Evolutionary conservation across 2,329 filamentous ascomycete species (phyloP).

Genomic region (Pyrenochaeta sp.): DNA sequence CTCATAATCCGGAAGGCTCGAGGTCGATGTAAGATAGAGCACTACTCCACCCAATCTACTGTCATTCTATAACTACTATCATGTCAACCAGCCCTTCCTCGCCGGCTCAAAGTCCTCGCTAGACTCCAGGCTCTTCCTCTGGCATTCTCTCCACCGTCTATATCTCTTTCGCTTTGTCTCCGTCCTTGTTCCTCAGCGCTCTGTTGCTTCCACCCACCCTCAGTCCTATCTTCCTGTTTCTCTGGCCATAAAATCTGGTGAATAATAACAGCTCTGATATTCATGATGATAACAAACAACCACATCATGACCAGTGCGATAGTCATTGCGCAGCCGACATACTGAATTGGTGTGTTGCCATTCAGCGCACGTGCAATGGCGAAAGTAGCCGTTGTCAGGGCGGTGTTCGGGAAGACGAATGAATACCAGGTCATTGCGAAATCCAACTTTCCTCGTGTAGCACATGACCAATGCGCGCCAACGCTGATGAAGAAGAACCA

Average conservation of each 20-base stretch:
- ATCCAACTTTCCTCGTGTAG: slow-evolving; percentile 67
- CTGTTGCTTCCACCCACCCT: slow-evolving; percentile 63
- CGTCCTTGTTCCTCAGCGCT: slow-evolving; percentile 40
- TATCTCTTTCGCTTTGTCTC: slow-evolving; percentile 17
- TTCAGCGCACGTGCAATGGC: slow-evolving; percentile 68
- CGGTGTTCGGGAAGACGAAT: slow-evolving; percentile 84
- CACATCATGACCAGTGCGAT: slow-evolving; percentile 72
- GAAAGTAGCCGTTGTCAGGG: slow-evolving; percentile 75
- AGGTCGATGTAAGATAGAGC: too few relatives aligned
- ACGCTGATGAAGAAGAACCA: slow-evolving; percentile 86
- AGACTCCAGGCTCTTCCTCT: slow-evolving; percentile 30
- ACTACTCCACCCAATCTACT: slow-evolving; percentile 20
- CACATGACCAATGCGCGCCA: slow-evolving; percentile 76
- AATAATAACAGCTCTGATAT: slow-evolving; percentile 72
- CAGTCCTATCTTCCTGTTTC: slow-evolving; percentile 71
- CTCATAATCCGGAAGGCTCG: too few relatives aligned
- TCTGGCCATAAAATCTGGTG: slow-evolving; percentile 80
- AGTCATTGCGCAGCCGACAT: slow-evolving; percentile 74
- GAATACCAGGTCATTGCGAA: slow-evolving; percentile 90
- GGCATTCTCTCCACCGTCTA: slow-evolving; percentile 28
- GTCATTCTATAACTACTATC: background rate
- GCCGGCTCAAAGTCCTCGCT: slow-evolving; percentile 30
- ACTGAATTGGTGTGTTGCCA: slow-evolving; percentile 62
- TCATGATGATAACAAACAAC: slow-evolving; percentile 72
- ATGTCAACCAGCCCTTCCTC: slow-evolving; percentile 12